A percentile compares a stretch with the other conserved stretches of the same genome.
These are phyloP conservation scores for Plasmodium ovale DNA, from an alignment of 169 alveolate species.

Conservation along the genomic window DNA sequence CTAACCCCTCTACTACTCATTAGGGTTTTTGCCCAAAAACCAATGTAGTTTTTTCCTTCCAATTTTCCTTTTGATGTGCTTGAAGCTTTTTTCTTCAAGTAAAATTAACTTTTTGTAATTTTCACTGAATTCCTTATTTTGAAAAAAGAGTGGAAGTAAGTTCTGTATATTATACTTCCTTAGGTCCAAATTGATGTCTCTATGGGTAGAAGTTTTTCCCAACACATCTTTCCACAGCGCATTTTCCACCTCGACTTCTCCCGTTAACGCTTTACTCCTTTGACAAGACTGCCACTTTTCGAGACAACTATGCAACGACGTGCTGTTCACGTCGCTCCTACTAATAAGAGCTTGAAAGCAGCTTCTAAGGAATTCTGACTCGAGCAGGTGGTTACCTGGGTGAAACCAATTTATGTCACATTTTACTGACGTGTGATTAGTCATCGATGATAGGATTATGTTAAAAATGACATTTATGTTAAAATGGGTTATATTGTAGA, in stretches of 20 bases:
- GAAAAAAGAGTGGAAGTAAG: slow-evolving; percentile 40
- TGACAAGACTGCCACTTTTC: not conserved
- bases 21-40: slow-evolving; percentile 47
- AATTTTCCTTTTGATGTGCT: slow-evolving; percentile 38
- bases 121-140: slow-evolving; percentile 56
- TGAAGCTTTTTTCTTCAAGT: slow-evolving; percentile 56
- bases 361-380: slow-evolving; percentile 25
- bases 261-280: not conserved
- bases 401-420: slow-evolving; percentile 60
- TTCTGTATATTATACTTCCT: slow-evolving; percentile 56
- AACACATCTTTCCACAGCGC: no score
- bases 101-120: slow-evolving; percentile 52
- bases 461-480: slow-evolving; percentile 72
- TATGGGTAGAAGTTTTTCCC: not conserved
- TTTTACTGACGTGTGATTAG: slow-evolving; percentile 57
- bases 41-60: slow-evolving; percentile 54
- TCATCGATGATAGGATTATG: slow-evolving; percentile 69
- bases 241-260: not conserved
- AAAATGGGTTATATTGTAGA: slow-evolving; percentile 74
- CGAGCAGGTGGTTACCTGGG: slow-evolving; percentile 46
- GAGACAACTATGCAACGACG: not conserved
- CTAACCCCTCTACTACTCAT: not conserved
- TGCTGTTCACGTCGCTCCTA: not conserved
- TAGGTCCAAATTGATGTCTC: slow-evolving; percentile 27
- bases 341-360: slow-evolving; percentile 16